These are phyloP conservation scores for Tetrahymena thermophila DNA, from an alignment of 73 alveolate species.

Conservation along the genomic window DNA sequence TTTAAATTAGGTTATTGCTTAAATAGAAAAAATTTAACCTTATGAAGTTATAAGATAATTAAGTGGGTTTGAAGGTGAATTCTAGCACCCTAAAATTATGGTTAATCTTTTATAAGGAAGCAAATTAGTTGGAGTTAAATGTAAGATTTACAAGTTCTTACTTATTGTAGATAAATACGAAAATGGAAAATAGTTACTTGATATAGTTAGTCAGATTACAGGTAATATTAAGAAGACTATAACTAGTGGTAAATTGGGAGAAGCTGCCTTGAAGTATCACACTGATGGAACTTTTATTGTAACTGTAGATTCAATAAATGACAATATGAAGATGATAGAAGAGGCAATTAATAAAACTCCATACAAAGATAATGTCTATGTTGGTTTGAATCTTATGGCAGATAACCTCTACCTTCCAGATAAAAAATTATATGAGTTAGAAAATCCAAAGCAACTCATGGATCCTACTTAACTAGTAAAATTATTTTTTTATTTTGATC, in stretches of 20 bases:
- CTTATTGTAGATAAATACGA: slow-evolving; percentile 15
- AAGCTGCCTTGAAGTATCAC: slow-evolving; percentile 26
- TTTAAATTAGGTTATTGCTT: neutral
- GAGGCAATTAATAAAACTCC: slow-evolving; percentile 33
- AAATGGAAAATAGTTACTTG: neutral
- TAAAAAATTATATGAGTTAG: slow-evolving; percentile 36
- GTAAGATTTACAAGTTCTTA: slow-evolving; percentile 23
- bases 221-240: slow-evolving; percentile 23
- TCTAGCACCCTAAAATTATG: neutral
- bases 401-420: slow-evolving; percentile 32
- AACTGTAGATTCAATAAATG: slow-evolving; percentile 28
- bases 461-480: slow-evolving; percentile 31
- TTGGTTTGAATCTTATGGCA: slow-evolving; percentile 31
- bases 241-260: slow-evolving; percentile 33
- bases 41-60: neutral
- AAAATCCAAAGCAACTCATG: slow-evolving; percentile 34
- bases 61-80: neutral
- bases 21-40: neutral
- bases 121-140: slow-evolving; percentile 26
- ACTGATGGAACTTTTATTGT: slow-evolving; percentile 36
- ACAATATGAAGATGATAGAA: slow-evolving; percentile 36
- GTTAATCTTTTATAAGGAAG: slow-evolving; percentile 36
- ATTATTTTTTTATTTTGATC: neutral
- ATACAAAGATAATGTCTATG: slow-evolving; percentile 13
- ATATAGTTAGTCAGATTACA: neutral